phyloP scores from a whole-genome alignment of 75 land plant species.

The Picea sitchensis region DNA sequence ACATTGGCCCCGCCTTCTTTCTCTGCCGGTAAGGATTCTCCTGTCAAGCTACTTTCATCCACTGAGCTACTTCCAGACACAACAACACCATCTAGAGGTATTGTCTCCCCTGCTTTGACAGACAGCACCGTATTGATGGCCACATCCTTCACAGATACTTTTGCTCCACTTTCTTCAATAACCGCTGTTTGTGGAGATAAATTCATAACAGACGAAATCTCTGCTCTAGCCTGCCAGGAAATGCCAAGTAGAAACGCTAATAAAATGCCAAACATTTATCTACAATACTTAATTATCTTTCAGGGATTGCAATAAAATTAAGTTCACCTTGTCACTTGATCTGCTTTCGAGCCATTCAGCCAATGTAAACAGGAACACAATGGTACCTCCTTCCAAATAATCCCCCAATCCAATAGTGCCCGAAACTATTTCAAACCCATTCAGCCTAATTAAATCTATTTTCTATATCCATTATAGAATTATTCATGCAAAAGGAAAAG shows the following conservation, averaged over 20 bases:
- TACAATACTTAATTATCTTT: no score
- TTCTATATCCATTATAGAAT: no score
- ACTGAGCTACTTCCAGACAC: conserved; percentile 76
- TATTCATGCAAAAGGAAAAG: no score
- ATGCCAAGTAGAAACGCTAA: no score
- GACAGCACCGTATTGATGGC: conserved; percentile 57
- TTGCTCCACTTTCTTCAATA: conserved; percentile 63
- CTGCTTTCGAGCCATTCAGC: conserved; percentile 89
- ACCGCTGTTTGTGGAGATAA: conserved; percentile 76
- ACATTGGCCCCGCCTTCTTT: conserved; percentile 64
- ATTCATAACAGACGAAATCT: conserved; percentile 72
- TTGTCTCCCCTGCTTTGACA: conserved; percentile 86
- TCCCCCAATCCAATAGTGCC: conserved; percentile 77
- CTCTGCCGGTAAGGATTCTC: conserved; percentile 82
- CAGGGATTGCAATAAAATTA: neutral
- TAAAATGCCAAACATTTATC: no score
- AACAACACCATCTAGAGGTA: conserved; percentile 89
- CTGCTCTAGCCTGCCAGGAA: conserved; percentile 65
- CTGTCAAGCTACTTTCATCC: conserved; percentile 85
- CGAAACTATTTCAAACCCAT: conserved; percentile 39
- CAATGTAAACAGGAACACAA: conserved; percentile 80
- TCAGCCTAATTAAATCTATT: neutral
- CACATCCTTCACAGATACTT: conserved; percentile 66
- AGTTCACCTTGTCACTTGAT: conserved; percentile 73
- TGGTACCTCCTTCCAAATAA: conserved; percentile 73